Base-by-base conservation (phyloP, 2,329 filamentous ascomycete species). In the Aspergillus quadrilineatus region DNA sequence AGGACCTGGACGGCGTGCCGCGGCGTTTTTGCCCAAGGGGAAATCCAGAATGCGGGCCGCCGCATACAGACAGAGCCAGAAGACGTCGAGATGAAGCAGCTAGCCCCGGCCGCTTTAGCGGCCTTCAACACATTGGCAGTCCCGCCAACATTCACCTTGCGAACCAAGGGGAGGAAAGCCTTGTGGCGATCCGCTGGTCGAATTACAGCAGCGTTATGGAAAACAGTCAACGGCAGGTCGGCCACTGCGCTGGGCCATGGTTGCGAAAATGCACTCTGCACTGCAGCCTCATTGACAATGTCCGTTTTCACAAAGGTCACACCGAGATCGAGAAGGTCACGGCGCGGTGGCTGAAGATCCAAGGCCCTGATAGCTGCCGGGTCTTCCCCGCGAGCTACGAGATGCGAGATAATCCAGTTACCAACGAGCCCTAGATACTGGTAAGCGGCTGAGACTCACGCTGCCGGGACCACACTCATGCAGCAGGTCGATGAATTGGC, bases 171-270 rank as follows among this genome's bases (percentile, higher is more conserved):
- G 59, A 84, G 81, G 32, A 80, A 71, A 32, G 73, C 67, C 45
- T 66, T 63, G 49, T 75, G 73, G 6, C 82, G 77, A 54, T 85
- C 82, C 14, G 73, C 75, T 0, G 80, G 76, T 9, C 80, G 73
- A 56, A 85, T 84, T 4, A 78, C 73, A 1, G 82, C 82, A 2
- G 82, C 82, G 0, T 79, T 84, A 69, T 85, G 82, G 63, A 82
- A 83, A 12, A 85, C 82, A 1, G 82, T 84, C 26, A 85, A 68
- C 1, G 82, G 81, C 3, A 79, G 71, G 4, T 67, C 46, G 4
- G 76, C 71, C 4, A 77, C 71, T 1, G 67, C 65, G 2, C 66
- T 48, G 2, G 75, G 70, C 82, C 83, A 85, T 4, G 77, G 72
- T 22, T 71, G 69, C 5, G 70, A 65, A 55, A 85, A 84, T 14